phyloP scores from a whole-genome alignment of 2,329 filamentous ascomycete species.

The Orbilia brochopaga region DNA sequence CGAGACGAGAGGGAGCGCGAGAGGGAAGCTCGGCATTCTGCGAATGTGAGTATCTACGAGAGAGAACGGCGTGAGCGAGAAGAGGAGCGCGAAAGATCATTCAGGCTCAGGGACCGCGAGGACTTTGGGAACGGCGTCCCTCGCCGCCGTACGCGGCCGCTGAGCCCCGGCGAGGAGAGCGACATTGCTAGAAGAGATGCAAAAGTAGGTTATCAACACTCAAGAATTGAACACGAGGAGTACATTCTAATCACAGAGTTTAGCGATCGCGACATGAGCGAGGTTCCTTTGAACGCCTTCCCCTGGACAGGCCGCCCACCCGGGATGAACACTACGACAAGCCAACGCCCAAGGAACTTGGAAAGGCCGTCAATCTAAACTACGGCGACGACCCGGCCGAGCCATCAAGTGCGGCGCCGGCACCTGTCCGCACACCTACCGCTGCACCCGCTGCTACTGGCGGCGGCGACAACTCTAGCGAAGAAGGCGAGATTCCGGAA shows the following conservation, averaged over 20 bases:
- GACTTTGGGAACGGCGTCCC: slow-evolving; percentile 80
- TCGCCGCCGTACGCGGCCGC: slow-evolving; percentile 65
- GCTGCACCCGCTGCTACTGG: slow-evolving; percentile 13
- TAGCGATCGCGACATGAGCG: slow-evolving; percentile 49
- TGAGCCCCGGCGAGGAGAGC: slow-evolving; percentile 78
- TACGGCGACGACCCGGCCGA: slow-evolving; percentile 42
- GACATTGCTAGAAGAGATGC: slow-evolving; percentile 73
- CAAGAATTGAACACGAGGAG: not conserved
- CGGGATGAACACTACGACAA: slow-evolving; percentile 49
- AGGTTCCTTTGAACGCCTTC: slow-evolving; percentile 48
- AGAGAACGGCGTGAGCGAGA: slow-evolving; percentile 86
- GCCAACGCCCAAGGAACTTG: slow-evolving; percentile 49
- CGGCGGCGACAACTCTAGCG: slow-evolving; percentile 41
- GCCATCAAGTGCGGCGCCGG: slow-evolving; percentile 17
- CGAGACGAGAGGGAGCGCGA: slow-evolving; percentile 57
- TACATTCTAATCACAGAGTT: slow-evolving; percentile 2
- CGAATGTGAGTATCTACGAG: slow-evolving; percentile 73
- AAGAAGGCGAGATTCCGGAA: slow-evolving; percentile 46
- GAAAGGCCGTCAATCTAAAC: slow-evolving; percentile 50
- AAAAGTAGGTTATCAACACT: slow-evolving; percentile 63
- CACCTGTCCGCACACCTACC: slow-evolving; percentile 13
- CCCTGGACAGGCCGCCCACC: slow-evolving; percentile 42
- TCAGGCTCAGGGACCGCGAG: slow-evolving; percentile 78
- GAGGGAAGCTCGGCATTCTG: slow-evolving; percentile 63
- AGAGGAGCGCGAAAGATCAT: slow-evolving; percentile 85